phyloP scores from a whole-genome alignment of 2,329 filamentous ascomycete genomes.

The Fusarium sp. region DNA sequence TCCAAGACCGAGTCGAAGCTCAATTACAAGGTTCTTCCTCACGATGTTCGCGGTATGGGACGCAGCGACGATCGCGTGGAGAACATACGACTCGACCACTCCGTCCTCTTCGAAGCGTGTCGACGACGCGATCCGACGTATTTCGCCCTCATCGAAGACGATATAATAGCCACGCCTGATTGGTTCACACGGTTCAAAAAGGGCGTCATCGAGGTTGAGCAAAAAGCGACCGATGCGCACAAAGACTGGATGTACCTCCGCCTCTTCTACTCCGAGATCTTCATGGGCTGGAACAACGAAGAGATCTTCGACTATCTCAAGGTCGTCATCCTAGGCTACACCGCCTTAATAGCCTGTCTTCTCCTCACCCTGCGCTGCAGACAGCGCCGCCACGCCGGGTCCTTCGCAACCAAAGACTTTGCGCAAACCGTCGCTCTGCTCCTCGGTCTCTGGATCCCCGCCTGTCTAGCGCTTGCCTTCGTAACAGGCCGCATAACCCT shows the following conservation, averaged over 20 bases:
- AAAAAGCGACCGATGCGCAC: conserved; percentile 15
- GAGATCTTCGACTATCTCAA: conserved; percentile 45
- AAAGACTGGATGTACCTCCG: conserved; percentile 50
- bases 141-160: conserved; percentile 51
- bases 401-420: conserved; percentile 29
- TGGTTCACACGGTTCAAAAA: conserved; percentile 46
- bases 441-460: conserved; percentile 44
- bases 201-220: conserved; percentile 44
- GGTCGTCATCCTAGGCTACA: conserved; percentile 42
- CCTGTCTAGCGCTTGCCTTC: conserved; percentile 45
- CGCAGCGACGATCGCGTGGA: conserved; percentile 45
- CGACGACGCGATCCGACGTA: conserved; percentile 42
- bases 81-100: conserved; percentile 49
- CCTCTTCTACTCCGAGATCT: conserved; percentile 51
- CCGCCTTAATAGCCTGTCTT: conserved; percentile 22
- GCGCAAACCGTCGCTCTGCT: conserved; percentile 42
- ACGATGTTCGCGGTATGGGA: conserved; percentile 36
- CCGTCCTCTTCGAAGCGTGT: conserved; percentile 47
- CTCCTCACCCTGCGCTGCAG: conserved; percentile 13
- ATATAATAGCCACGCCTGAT: conserved; percentile 47
- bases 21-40: conserved; percentile 23
- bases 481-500: conserved; percentile 42
- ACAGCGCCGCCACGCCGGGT: conserved; percentile 8
- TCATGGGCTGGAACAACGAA: conserved; percentile 52
- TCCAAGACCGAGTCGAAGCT: neutral